Evolutionary conservation across 306 rosid genomes (phyloP).

Genomic region (Sphenostylis stenocarpa): DNA sequence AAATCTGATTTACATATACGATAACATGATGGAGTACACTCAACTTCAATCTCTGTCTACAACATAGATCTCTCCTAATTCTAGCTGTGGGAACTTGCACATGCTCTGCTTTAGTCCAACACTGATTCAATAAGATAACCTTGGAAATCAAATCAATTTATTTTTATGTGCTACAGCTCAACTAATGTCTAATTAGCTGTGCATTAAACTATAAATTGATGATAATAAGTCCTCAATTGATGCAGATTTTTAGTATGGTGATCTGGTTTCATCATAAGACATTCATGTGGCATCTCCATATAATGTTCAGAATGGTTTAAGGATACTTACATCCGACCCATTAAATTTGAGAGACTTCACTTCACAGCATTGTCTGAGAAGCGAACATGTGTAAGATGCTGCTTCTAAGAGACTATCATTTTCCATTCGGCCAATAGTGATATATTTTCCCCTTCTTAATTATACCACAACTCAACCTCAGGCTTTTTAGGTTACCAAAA

Average conservation of each 20-base stretch:
- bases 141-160: background rate
- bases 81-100: no score
- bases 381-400: background rate
- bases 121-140: background rate
- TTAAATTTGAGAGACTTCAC: slow-evolving; percentile 6
- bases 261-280: background rate
- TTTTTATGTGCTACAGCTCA: background rate
- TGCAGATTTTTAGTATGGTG: no score
- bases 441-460: background rate
- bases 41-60: background rate
- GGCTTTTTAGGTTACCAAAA: background rate
- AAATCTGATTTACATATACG: background rate
- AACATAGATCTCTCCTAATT: background rate
- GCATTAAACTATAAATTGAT: no score
- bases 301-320: background rate
- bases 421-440: background rate
- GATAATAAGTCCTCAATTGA: no score
- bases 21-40: background rate
- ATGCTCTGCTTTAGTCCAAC: no score
- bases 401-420: background rate
- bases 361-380: background rate
- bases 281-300: background rate
- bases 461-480: background rate
- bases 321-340: background rate
- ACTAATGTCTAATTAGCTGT: no score